These are phyloP conservation scores for Fusarium haematococcum DNA, from an alignment of 2,329 filamentous ascomycete species.

Conservation along the genomic window DNA sequence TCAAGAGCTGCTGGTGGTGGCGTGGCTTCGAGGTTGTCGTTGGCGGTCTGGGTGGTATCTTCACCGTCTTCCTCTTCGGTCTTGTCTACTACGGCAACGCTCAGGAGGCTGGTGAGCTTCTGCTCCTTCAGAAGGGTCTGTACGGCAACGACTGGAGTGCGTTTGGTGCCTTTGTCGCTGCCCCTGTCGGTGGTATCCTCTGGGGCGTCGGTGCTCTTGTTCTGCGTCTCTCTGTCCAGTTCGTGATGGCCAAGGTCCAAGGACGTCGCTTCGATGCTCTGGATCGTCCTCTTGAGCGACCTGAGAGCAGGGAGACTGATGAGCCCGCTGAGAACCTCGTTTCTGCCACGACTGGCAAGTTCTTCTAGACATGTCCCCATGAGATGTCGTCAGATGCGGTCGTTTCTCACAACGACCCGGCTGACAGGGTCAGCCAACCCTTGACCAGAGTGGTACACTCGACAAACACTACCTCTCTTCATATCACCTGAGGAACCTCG, in stretches of 20 bases:
- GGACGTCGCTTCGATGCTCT: slow-evolving; percentile 75
- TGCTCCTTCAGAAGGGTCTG: slow-evolving; percentile 78
- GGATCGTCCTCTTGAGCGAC: slow-evolving; percentile 62
- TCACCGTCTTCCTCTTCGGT: slow-evolving; percentile 86
- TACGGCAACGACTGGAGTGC: slow-evolving; percentile 84
- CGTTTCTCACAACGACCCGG: neutral
- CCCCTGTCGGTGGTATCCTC: slow-evolving; percentile 79
- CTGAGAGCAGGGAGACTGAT: slow-evolving; percentile 48
- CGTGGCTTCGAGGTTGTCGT: slow-evolving; percentile 84
- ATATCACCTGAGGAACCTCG: neutral
- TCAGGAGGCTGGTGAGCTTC: slow-evolving; percentile 71
- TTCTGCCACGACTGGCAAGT: slow-evolving; percentile 61
- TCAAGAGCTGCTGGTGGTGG: slow-evolving; percentile 79
- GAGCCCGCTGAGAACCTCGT: slow-evolving; percentile 38
- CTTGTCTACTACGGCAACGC: slow-evolving; percentile 80
- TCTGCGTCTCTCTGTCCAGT: slow-evolving; percentile 71
- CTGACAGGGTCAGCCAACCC: neutral
- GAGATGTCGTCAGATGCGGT: slow-evolving; percentile 18
- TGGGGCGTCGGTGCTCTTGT: slow-evolving; percentile 75
- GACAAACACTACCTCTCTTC: neutral
- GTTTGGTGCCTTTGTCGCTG: slow-evolving; percentile 86
- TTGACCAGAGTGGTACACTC: neutral
- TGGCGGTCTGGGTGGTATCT: slow-evolving; percentile 80
- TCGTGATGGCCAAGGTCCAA: slow-evolving; percentile 64
- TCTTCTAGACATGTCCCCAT: slow-evolving; percentile 57